Base-by-base conservation (phyloP, 192 early-diverging fungal species). In the Rhizoclosmatium globosum region DNA sequence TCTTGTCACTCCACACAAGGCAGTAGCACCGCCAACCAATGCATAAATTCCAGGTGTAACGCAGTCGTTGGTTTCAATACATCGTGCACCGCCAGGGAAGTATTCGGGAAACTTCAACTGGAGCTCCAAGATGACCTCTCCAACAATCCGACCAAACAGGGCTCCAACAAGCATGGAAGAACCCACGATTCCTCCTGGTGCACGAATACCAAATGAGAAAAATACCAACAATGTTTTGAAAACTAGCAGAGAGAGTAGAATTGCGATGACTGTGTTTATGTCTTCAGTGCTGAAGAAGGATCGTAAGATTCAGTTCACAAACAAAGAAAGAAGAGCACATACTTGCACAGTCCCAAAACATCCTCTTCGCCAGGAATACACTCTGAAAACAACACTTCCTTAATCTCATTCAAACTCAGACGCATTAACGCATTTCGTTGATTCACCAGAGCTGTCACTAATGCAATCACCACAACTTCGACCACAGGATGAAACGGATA, bases 131-230 rank as follows among this genome's bases (percentile, higher is more conserved):
- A 93, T 89, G 1, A 92, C 61, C n/a, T 94, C 85, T 9, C 95
- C 96, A 21, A 95, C 77, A 77, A 94, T 90, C 17, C 96, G 87
- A 1, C 96, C 96, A 75, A 94, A 92, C 2, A 90, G 87, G 19
- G 96, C 96, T 11, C 96, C 96, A 57, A 97, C 89, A 4, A 91
- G 92, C 92, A 98, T 93, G 50, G 93, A 92, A 2, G 96, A 95
- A 46, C 96, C 87, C 83, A 97, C 97, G 23, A 96, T 91, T 42
- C 96, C 96, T 45, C 94, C 94, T 9, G 96, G 96, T 4, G 97
- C 90, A 57, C 86, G 76, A 58, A 92, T 86, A 6, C 84, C 81
- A 74, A 82, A 76, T 6, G 85, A 67, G 7, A 83, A 57, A 9
- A 82, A 50, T 67, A 81, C 76, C 53, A 86, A 58, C 9, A 31